Evolutionary conservation across 2,329 filamentous ascomycete species (phyloP).

Genomic region (Fusarium sp.): DNA sequence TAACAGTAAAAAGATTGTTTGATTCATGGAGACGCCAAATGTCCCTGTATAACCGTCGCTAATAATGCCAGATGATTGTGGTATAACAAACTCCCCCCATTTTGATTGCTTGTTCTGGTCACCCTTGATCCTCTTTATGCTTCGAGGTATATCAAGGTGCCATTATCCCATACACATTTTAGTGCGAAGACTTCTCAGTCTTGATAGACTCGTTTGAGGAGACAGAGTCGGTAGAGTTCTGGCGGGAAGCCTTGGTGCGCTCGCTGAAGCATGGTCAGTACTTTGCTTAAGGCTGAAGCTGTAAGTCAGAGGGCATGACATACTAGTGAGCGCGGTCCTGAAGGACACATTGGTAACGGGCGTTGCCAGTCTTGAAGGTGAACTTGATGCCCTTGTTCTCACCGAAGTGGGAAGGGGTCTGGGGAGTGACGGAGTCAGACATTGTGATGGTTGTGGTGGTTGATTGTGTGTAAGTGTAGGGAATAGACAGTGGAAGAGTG

Average conservation of each 20-base stretch:
- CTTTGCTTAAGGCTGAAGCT: background rate
- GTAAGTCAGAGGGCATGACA: conserved; percentile 28
- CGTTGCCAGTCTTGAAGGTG: conserved; percentile 56
- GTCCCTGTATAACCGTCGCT: conserved; percentile 38
- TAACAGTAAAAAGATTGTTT: conserved; percentile 24
- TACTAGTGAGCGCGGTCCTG: conserved; percentile 59
- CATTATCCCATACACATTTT: conserved; percentile 15
- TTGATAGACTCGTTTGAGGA: conserved; percentile 45
- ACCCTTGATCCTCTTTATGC: background rate
- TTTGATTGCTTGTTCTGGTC: conserved; percentile 2
- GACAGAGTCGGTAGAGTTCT: conserved; percentile 51
- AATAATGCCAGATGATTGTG: conserved; percentile 40
- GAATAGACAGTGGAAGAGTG: background rate
- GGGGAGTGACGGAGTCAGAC: conserved; percentile 32
- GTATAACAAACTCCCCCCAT: conserved; percentile 33
- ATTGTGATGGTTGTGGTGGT: conserved; percentile 25
- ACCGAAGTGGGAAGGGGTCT: conserved; percentile 44
- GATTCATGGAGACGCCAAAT: conserved; percentile 38
- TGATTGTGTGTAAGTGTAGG: conserved; percentile 17
- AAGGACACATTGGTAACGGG: conserved; percentile 53
- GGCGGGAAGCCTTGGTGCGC: conserved; percentile 52
- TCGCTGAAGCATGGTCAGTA: conserved; percentile 48
- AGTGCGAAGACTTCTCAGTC: conserved; percentile 40
- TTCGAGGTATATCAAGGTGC: conserved; percentile 4
- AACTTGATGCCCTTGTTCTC: conserved; percentile 58